These are phyloP conservation scores for Lactifluus volemus DNA, from an alignment of 768 basidiomycete genomes.

Conservation along the genomic window DNA sequence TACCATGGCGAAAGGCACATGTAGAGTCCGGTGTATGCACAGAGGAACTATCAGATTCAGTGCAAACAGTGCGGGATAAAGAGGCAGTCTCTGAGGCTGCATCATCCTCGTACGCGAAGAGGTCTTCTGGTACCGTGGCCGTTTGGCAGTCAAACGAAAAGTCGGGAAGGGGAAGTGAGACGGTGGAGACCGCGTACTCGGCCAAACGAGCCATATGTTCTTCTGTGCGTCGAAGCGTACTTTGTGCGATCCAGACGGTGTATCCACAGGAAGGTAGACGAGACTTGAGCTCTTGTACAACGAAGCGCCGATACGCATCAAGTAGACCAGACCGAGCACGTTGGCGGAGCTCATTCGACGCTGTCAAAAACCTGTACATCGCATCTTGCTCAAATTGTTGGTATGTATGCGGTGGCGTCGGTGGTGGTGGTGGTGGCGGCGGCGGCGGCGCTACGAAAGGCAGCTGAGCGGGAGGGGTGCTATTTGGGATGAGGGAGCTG, in stretches of 20 bases:
- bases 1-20: conserved; percentile 24
- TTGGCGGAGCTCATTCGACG: conserved; percentile 40
- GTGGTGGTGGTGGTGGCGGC: conserved; percentile 21
- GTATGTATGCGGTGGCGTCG: neutral
- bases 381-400: conserved; percentile 11
- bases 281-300: conserved; percentile 42
- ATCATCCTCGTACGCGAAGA: conserved; percentile 32
- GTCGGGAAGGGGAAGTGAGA: conserved; percentile 5
- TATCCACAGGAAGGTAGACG: conserved; percentile 33
- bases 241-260: conserved; percentile 46
- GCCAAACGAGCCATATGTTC: conserved; percentile 23
- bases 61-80: conserved; percentile 18
- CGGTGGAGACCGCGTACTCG: conserved; percentile 14
- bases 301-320: conserved; percentile 55
- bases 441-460: conserved; percentile 13
- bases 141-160: conserved; percentile 11
- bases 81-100: conserved; percentile 13
- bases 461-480: neutral
- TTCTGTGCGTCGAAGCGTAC: conserved; percentile 42
- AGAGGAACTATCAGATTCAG: conserved; percentile 42
- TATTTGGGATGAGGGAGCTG: conserved; percentile 17
- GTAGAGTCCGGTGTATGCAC: conserved; percentile 34
- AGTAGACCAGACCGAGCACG: conserved; percentile 60
- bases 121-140: conserved; percentile 9
- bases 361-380: conserved; percentile 12